Evolutionary conservation across 2,329 filamentous ascomycete genomes (phyloP).

Genomic region (Coniochaeta sp.): DNA sequence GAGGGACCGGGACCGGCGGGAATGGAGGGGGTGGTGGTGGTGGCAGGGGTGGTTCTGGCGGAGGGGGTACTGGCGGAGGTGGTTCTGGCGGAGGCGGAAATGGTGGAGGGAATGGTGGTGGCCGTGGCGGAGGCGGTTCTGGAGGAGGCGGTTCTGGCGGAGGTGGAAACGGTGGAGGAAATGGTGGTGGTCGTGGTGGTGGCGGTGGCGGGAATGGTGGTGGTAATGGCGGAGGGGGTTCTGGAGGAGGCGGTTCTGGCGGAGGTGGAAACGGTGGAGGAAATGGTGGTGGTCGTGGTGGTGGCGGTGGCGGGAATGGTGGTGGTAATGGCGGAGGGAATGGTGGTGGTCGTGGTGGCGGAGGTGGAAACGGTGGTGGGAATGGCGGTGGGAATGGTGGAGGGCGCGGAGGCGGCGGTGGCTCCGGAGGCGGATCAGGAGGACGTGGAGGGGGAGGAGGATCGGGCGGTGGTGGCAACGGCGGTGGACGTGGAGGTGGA

Average conservation of each 20-base stretch:
- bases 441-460: not conserved
- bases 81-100: not conserved
- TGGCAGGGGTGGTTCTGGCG: not conserved
- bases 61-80: not conserved
- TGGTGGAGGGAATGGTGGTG: not conserved
- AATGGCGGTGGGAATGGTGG: not conserved
- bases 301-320: not conserved
- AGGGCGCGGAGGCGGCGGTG: conserved; percentile 1
- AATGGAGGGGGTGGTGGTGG: not conserved
- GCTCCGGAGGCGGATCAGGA: not conserved
- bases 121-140: too few species aligned
- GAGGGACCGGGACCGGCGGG: not conserved
- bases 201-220: not conserved
- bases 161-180: not conserved
- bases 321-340: not conserved
- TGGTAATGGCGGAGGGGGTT: not conserved
- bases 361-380: not conserved
- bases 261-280: not conserved
- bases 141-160: not conserved
- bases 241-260: too few species aligned
- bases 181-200: not conserved
- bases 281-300: not conserved
- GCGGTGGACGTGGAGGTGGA: not conserved
- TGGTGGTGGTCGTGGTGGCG: too few species aligned
- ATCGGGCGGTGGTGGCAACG: not conserved